Conservation (phyloP, 23 red algal genomes). For the Cyanidiococcus yangmingshanensis region DNA sequence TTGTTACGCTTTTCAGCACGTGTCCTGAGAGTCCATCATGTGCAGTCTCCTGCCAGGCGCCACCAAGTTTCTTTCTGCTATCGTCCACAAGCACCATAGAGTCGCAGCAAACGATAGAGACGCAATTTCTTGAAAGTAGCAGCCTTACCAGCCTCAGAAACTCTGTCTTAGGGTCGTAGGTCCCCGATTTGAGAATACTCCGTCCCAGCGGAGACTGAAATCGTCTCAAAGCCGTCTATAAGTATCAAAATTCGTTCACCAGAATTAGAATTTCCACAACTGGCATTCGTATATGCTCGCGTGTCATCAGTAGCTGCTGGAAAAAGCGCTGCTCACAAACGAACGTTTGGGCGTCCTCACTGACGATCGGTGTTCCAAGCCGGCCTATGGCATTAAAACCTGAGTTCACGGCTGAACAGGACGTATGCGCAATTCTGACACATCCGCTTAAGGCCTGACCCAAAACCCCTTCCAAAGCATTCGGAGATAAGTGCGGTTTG, state of each 20-base stretch:
- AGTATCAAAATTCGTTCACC: not conserved
- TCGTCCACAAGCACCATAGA: not conserved
- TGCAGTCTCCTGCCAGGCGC: not conserved
- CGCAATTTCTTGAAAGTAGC: not conserved
- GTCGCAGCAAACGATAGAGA: not conserved
- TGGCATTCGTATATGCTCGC: too few species aligned
- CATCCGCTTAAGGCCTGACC: too few species aligned
- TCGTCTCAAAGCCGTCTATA: not conserved
- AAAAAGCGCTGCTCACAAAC: too few species aligned
- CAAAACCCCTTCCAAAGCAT: too few species aligned
- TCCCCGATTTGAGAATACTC: not conserved
- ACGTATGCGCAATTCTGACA: too few species aligned
- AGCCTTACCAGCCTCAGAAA: not conserved
- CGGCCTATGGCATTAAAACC: too few species aligned
- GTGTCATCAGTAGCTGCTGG: too few species aligned
- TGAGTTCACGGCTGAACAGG: too few species aligned
- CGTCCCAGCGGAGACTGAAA: not conserved
- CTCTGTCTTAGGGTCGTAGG: not conserved
- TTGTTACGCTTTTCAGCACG: not conserved
- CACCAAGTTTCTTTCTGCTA: not conserved
- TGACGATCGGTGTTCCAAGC: too few species aligned
- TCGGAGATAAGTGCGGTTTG: too few species aligned
- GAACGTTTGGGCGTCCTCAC: too few species aligned
- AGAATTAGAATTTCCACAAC: too few species aligned
- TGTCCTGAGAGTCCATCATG: not conserved